These are phyloP conservation scores for Colletotrichum musae DNA, from an alignment of 2,329 filamentous ascomycete genomes.

Conservation along the genomic window DNA sequence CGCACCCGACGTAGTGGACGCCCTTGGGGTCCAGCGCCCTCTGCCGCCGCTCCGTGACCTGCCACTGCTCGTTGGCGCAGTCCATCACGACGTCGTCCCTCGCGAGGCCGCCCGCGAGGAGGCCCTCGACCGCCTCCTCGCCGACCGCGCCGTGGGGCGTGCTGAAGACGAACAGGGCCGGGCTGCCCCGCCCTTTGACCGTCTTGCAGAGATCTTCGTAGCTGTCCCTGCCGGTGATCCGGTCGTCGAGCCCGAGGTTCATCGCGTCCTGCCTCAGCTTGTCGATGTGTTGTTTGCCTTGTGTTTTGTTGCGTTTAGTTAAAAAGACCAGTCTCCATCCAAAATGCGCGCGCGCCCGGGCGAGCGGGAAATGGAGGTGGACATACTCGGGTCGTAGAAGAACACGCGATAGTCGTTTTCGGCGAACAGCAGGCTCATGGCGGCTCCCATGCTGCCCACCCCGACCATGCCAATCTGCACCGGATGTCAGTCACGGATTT, in stretches of 20 bases:
- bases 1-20: constrained; percentile 77
- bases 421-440: constrained; percentile 71
- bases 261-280: constrained; percentile 53
- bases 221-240: constrained; percentile 48
- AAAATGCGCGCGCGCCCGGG: too few relatives aligned
- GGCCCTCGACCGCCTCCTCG: constrained; percentile 8
- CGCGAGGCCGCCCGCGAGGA: constrained; percentile 54
- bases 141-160: constrained; percentile 13
- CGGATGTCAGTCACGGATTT: background rate
- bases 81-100: constrained; percentile 78
- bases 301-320: too few relatives aligned
- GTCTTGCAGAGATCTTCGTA: constrained; percentile 49
- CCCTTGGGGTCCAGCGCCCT: constrained; percentile 68
- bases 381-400: constrained; percentile 64
- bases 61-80: constrained; percentile 77
- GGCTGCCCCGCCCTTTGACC: background rate
- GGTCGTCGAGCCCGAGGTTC: constrained; percentile 47
- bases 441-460: constrained; percentile 72
- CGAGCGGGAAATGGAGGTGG: too few relatives aligned
- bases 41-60: constrained; percentile 75
- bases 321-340: too few relatives aligned
- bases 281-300: constrained; percentile 55
- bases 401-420: constrained; percentile 69
- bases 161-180: constrained; percentile 14
- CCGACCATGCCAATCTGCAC: constrained; percentile 69